Evolutionary conservation across 208 protist genomes (phyloP).

Genomic region (Endotrypanum monterogeii): DNA sequence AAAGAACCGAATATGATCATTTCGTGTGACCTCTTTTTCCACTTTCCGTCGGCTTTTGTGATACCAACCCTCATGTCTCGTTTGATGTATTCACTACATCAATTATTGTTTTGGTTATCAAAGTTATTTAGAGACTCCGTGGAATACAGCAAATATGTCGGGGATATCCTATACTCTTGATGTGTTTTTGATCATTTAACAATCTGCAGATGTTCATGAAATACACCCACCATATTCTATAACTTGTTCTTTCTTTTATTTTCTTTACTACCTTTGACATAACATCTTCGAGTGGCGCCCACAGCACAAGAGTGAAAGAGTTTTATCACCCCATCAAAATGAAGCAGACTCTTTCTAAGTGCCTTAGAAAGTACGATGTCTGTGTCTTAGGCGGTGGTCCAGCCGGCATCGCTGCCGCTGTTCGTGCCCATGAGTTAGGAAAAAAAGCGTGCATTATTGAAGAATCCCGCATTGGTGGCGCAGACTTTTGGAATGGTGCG

Average conservation of each 20-base stretch:
- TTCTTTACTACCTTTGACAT: neutral
- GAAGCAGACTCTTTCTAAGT: conserved; percentile 12
- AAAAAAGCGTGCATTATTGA: conserved; percentile 87
- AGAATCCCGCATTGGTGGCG: conserved; percentile 72
- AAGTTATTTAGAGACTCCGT: too few species aligned
- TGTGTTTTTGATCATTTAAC: too few species aligned
- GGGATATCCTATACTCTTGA: too few species aligned
- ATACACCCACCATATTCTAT: too few species aligned
- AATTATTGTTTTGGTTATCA: too few species aligned
- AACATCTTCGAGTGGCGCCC: neutral
- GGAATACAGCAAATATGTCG: too few species aligned
- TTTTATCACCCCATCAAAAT: conserved; percentile 2
- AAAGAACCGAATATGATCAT: too few species aligned
- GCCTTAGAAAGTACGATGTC: conserved; percentile 74
- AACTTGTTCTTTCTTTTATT: neutral
- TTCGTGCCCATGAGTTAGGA: conserved; percentile 76
- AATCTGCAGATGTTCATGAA: too few species aligned
- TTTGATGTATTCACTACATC: too few species aligned
- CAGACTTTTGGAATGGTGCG: conserved; percentile 90
- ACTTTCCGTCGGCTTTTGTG: too few species aligned
- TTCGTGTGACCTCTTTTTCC: too few species aligned
- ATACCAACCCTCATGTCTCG: too few species aligned
- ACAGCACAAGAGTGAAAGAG: neutral
- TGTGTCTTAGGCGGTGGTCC: conserved; percentile 89
- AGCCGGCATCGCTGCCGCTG: conserved; percentile 77